A percentile compares a stretch with the other conserved stretches of the same genome.
Conservation (phyloP, 1,139 yeast genomes). For the Yamadazyma epiphylla region DNA sequence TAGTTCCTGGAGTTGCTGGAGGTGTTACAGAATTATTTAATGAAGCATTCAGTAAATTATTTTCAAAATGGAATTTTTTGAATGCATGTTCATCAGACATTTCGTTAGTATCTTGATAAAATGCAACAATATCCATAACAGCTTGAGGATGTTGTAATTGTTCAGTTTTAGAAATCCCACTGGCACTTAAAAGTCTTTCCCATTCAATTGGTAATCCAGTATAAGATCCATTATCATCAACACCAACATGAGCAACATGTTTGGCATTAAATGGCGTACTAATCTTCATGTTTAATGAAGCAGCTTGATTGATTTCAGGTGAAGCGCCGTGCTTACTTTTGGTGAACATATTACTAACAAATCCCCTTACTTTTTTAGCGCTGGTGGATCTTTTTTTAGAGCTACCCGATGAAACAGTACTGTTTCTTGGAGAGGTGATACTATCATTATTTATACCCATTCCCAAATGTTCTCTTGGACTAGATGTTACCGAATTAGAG, state of each 20-base stretch:
- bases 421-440: conserved; percentile 9
- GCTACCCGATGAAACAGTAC: conserved; percentile 6
- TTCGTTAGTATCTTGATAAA: conserved; percentile 68
- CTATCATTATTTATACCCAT: conserved; percentile 17
- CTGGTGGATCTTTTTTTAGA: conserved; percentile 30
- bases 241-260: conserved; percentile 91
- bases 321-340: conserved; percentile 18
- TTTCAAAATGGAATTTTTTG: conserved; percentile 58
- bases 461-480: conserved; percentile 26
- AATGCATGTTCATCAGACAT: conserved; percentile 69
- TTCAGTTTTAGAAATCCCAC: conserved; percentile 81
- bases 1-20: conserved; percentile 22
- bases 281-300: conserved; percentile 53
- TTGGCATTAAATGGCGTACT: conserved; percentile 89
- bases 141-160: conserved; percentile 93
- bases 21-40: conserved; percentile 23
- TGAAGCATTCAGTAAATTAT: conserved; percentile 18
- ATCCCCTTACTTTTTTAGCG: conserved; percentile 38
- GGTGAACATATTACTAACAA: conserved; percentile 39
- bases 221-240: conserved; percentile 82
- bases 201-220: conserved; percentile 92
- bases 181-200: conserved; percentile 77
- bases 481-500: conserved; percentile 14
- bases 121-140: conserved; percentile 87
- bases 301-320: conserved; percentile 10